phyloP scores from a whole-genome alignment of 352 stramenopile genomes.

The Globisporangium polare region DNA sequence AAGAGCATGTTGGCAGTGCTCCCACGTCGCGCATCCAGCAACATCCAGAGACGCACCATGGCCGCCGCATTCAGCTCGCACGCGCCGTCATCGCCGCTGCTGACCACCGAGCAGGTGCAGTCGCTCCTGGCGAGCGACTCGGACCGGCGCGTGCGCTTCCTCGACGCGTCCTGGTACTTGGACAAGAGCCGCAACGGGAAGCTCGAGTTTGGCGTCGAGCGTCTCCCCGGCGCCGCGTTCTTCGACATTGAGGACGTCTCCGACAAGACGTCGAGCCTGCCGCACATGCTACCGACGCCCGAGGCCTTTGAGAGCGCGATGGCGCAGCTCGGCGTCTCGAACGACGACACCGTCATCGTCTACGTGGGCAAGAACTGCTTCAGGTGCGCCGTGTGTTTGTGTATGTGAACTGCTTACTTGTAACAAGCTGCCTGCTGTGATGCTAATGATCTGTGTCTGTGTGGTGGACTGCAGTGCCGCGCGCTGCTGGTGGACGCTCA shows the following conservation, averaged over 20 bases:
- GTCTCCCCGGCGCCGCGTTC: slow-evolving; percentile 81
- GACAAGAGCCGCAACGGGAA: slow-evolving; percentile 67
- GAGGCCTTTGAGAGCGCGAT: slow-evolving; percentile 69
- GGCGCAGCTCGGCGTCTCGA: slow-evolving; percentile 59
- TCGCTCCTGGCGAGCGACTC: slow-evolving; percentile 23
- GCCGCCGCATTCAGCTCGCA: slow-evolving; percentile 6
- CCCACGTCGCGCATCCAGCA: neutral
- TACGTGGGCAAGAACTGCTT: slow-evolving; percentile 84
- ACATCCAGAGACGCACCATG: neutral
- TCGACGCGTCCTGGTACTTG: slow-evolving; percentile 82
- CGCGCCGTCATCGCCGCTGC: slow-evolving; percentile 35
- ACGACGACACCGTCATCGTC: slow-evolving; percentile 69
- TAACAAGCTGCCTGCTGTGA: too few species aligned
- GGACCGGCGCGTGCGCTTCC: slow-evolving; percentile 42
- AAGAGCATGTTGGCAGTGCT: slow-evolving; percentile 5
- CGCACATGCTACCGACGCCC: slow-evolving; percentile 79
- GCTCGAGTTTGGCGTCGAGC: slow-evolving; percentile 51
- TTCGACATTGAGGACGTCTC: slow-evolving; percentile 91
- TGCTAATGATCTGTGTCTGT: neutral
- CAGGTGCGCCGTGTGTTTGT: slow-evolving; percentile 34
- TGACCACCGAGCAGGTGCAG: slow-evolving; percentile 52
- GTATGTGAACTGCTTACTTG: neutral
- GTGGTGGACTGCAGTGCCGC: slow-evolving; percentile 36
- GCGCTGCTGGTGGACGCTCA: slow-evolving; percentile 89
- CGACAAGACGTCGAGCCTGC: slow-evolving; percentile 64